Conservation (phyloP, 441 rosid species). For the Populus trichocarpa region DNA sequence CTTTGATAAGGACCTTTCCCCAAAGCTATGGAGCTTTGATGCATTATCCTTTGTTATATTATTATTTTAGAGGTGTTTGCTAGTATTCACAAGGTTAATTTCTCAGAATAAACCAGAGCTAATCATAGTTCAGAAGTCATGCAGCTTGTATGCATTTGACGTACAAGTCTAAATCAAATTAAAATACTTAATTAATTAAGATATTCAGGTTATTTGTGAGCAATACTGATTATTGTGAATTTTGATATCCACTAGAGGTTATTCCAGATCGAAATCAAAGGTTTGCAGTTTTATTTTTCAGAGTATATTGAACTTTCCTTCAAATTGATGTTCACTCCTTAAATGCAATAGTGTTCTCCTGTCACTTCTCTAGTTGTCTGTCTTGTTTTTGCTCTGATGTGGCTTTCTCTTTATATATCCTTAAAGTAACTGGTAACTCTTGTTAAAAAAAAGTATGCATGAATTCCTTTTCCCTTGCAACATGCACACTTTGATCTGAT, state of each 20-base stretch:
- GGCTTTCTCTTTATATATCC: not conserved
- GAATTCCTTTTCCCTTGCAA: not conserved
- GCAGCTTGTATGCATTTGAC: not conserved
- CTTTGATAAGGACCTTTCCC: not conserved
- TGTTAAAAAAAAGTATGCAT: not conserved
- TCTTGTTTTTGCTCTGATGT: not conserved
- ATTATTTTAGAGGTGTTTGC: not conserved
- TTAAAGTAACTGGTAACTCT: not conserved
- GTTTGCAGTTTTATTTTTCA: not conserved
- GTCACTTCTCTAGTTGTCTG: not conserved
- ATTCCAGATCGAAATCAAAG: not conserved
- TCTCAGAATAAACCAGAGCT: not conserved
- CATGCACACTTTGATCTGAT: not conserved
- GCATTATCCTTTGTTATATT: not conserved
- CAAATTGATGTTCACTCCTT: not conserved
- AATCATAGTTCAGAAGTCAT: not conserved
- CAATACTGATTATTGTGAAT: not conserved
- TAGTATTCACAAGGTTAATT: not conserved
- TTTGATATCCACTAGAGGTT: not conserved
- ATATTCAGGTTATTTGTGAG: not conserved
- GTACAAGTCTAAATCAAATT: not conserved
- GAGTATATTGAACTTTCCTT: not conserved
- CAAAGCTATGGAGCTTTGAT: not conserved
- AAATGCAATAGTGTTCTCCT: not conserved
- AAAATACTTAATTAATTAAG: not conserved